Base-by-base conservation (phyloP, 768 basidiomycete genomes). In the Holtermanniella nyarrowii region DNA sequence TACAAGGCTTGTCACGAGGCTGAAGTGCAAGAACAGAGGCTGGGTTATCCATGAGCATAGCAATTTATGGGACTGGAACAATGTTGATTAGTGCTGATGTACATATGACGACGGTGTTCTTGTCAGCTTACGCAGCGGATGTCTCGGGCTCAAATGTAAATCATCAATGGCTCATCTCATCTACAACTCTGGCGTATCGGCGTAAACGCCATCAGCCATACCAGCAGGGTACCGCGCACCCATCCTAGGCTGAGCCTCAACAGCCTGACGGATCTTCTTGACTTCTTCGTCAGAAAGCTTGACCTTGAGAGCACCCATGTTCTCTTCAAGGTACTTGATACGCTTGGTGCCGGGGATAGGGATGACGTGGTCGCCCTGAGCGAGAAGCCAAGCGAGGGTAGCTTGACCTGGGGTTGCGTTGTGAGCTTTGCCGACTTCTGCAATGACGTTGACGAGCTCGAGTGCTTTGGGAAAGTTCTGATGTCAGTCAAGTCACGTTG, bases 161-260 rank as follows among this genome's bases (percentile, higher is more conserved):
- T n/a, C n/a, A n/a, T n/a, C n/a, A n/a, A n/a, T n/a, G n/a, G n/a
- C n/a, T n/a, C n/a, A n/a, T n/a, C n/a, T n/a, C 42, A 44, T 11
- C 18, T 20, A n/a, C 45, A 46, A n/a, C 24, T 46, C 45, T 4
- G 27, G 26, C 11, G 46, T 48, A 26, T 48, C 46, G 5, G 46
- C 24, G 23, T 20, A 18, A 16, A 31, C 5, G 21, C 21, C 14
- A 31, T 23, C 46, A 4, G 23, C 44, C 42, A 46, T 37, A 16
- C 25, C 64, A 11, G 50, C 60, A 11, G 45, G 12, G 64, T 77
- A 78, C 50, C 78, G 71, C 3, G 57, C 66, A 3, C 77, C 77
- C 53, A 73, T 72, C 24, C 77, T 68, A 1, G 70, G 65, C 39
- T 68, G 58, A 5, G 52, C 60, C 7, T 72, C 63, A 41, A 79